Conservation (phyloP, 805 yeast genomes). For the Grigorovia jiainica region DNA sequence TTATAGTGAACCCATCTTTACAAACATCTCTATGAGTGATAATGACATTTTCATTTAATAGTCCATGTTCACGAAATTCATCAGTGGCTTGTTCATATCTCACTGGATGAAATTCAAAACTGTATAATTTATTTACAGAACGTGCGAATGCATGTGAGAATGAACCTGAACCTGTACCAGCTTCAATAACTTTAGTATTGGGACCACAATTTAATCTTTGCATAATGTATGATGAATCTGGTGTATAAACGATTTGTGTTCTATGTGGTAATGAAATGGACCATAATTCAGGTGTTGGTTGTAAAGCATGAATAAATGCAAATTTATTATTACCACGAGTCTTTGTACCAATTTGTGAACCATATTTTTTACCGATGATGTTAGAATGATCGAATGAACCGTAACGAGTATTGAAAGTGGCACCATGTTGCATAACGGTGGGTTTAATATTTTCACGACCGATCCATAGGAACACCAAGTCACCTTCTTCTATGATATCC, state of each 20-base stretch:
- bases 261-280: constrained; percentile 91
- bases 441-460: constrained; percentile 77
- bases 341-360: constrained; percentile 70
- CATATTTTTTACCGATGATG: constrained; percentile 76
- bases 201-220: constrained; percentile 69
- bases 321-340: constrained; percentile 44
- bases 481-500: constrained; percentile 71
- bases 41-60: constrained; percentile 41
- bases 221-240: constrained; percentile 84
- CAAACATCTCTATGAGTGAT: constrained; percentile 92
- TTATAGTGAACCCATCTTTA: constrained; percentile 64
- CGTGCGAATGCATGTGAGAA: constrained; percentile 90
- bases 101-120: constrained; percentile 86
- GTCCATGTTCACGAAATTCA: constrained; percentile 69
- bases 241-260: constrained; percentile 95
- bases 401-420: constrained; percentile 68
- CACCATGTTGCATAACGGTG: constrained; percentile 48
- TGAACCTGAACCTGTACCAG: constrained; percentile 97
- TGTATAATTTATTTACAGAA: constrained; percentile 67
- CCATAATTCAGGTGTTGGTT: constrained; percentile 96
- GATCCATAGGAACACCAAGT: constrained; percentile 77
- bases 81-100: constrained; percentile 67
- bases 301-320: constrained; percentile 80
- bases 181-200: constrained; percentile 79
- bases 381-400: constrained; percentile 80